Evolutionary conservation across 2,329 filamentous ascomycete species (phyloP).

Genomic region (Neopestalotiopsis sp.): DNA sequence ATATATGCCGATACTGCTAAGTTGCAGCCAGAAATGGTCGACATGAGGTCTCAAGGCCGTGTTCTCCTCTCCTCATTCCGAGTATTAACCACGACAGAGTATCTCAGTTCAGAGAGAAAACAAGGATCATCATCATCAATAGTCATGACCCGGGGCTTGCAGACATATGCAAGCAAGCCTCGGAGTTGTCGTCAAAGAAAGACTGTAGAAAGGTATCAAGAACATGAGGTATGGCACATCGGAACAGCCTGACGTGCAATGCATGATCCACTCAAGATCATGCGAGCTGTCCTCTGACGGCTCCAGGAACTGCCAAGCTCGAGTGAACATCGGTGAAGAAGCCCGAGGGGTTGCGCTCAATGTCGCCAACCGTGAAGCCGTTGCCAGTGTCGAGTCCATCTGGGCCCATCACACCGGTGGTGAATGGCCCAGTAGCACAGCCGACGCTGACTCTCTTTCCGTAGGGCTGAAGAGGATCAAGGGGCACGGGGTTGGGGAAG

Average conservation of each 20-base stretch:
- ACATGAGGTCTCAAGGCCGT: no score
- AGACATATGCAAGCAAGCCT: not conserved
- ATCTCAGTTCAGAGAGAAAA: not conserved
- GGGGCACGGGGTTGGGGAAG: constrained; percentile 51
- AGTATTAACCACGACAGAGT: not conserved
- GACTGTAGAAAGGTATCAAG: constrained; percentile 1
- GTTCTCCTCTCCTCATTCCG: no score
- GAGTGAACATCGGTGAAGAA: constrained; percentile 63
- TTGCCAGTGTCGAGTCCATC: constrained; percentile 38
- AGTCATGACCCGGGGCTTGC: not conserved
- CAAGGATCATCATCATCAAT: not conserved
- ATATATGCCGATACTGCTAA: no score
- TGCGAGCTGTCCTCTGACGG: constrained; percentile 55
- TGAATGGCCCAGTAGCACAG: constrained; percentile 44
- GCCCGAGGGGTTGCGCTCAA: constrained; percentile 52
- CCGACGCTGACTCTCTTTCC: constrained; percentile 44
- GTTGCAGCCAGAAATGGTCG: no score
- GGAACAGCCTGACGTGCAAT: not conserved
- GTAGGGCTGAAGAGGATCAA: constrained; percentile 36
- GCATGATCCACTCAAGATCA: not conserved
- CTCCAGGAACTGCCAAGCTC: constrained; percentile 52
- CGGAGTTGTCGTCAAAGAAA: not conserved
- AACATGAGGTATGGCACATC: not conserved
- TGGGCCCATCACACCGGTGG: constrained; percentile 35
- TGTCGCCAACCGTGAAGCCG: constrained; percentile 55